Evolutionary conservation across 2,329 filamentous ascomycete genomes (phyloP).

Genomic region (Lachnellula willkommii): DNA sequence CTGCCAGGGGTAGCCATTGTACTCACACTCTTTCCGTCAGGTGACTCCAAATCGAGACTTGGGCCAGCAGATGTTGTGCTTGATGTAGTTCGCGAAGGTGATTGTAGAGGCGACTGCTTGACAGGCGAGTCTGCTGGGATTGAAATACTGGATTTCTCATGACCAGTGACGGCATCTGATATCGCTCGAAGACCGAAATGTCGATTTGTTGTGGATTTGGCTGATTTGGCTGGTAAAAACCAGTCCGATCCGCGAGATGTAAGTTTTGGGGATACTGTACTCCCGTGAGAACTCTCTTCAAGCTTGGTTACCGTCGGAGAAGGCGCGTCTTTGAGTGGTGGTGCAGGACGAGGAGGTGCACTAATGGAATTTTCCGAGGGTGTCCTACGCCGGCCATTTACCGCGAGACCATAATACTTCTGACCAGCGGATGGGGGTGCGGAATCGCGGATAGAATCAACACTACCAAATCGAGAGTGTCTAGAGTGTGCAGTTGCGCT

Average conservation of each 20-base stretch:
- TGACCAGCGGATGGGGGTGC: conserved; percentile 58
- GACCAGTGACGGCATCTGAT: conserved; percentile 64
- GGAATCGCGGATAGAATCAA: conserved; percentile 65
- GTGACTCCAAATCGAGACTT: conserved; percentile 76
- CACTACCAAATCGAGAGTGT: conserved; percentile 74
- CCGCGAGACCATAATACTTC: conserved; percentile 57
- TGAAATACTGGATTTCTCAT: conserved; percentile 47
- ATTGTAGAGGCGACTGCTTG: conserved; percentile 51
- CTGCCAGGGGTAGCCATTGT: conserved; percentile 41
- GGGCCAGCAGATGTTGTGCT: conserved; percentile 60
- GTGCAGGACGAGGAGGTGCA: conserved; percentile 58
- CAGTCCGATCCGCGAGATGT: conserved; percentile 42
- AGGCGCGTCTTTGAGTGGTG: conserved; percentile 48
- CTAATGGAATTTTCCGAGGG: conserved; percentile 47
- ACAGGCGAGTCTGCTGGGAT: conserved; percentile 46
- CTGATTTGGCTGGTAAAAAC: conserved; percentile 40
- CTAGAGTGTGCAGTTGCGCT: conserved; percentile 61
- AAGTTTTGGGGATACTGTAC: conserved; percentile 33
- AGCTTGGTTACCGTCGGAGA: conserved; percentile 58
- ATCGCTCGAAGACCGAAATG: conserved; percentile 73
- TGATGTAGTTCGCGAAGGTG: conserved; percentile 72
- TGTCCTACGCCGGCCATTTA: conserved; percentile 32
- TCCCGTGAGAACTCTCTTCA: conserved; percentile 34
- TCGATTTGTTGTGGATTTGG: conserved; percentile 43
- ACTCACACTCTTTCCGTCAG: conserved; percentile 54